Evolutionary conservation across 2,329 filamentous ascomycete genomes (phyloP).

Genomic region (Colletotrichum sansevieriae): DNA sequence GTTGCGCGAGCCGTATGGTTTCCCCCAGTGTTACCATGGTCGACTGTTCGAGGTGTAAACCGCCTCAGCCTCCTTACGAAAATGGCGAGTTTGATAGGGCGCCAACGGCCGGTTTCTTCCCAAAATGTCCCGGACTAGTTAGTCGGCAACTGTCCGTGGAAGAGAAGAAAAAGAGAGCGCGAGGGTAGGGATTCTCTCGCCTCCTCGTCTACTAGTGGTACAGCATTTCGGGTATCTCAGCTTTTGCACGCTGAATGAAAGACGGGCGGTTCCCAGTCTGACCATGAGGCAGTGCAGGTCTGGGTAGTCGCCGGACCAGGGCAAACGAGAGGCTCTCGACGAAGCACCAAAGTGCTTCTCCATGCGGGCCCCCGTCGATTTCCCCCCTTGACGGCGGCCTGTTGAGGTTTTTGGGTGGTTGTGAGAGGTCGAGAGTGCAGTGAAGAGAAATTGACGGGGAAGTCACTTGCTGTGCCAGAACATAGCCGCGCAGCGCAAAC

Average conservation of each 20-base stretch:
- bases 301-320: constrained; percentile 43
- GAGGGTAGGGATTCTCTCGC: too few relatives aligned
- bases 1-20: constrained; percentile 24
- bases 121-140: background rate
- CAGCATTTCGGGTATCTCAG: background rate
- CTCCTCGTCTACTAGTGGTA: background rate
- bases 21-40: constrained; percentile 13
- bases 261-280: constrained; percentile 32
- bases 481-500: constrained; percentile 40
- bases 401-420: constrained; percentile 3
- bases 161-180: background rate
- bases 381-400: too few relatives aligned
- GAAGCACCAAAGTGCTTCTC: constrained; percentile 47
- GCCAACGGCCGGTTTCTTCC: background rate
- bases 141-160: background rate
- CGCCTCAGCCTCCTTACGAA: background rate
- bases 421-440: constrained; percentile 25
- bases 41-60: background rate
- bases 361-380: constrained; percentile 3
- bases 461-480: constrained; percentile 21
- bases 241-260: background rate
- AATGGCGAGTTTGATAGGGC: constrained; percentile 20
- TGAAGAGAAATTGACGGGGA: constrained; percentile 15
- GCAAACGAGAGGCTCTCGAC: constrained; percentile 50
- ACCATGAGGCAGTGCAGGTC: constrained; percentile 49